Conservation (phyloP, 2,329 filamentous ascomycete species). For the Escovopsis sp. region DNA sequence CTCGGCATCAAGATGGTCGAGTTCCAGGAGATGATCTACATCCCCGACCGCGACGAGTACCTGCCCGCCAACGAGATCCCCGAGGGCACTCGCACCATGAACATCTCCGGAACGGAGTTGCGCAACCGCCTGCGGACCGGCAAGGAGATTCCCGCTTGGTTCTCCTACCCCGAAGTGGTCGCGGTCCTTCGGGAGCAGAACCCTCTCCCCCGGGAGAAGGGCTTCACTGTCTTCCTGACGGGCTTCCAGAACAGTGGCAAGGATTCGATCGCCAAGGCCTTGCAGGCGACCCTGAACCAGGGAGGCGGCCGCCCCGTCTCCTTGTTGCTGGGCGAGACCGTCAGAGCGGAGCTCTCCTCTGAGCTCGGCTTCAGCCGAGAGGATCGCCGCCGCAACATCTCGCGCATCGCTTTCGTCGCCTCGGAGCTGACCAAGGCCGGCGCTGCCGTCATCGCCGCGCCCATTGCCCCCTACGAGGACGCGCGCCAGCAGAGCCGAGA, state of each 20-base stretch:
- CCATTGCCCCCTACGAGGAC: conserved; percentile 83
- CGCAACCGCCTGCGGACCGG: conserved; percentile 81
- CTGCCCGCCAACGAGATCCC: conserved; percentile 81
- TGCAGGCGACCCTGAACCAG: conserved; percentile 96
- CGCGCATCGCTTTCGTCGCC: conserved; percentile 90
- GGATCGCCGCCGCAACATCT: conserved; percentile 90
- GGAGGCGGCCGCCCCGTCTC: conserved; percentile 91
- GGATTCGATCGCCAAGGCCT: conserved; percentile 85
- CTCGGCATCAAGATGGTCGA: conserved; percentile 97
- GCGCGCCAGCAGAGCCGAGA: conserved; percentile 67
- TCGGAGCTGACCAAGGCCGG: conserved; percentile 87
- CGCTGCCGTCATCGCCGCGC: conserved; percentile 87
- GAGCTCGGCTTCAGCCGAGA: conserved; percentile 91
- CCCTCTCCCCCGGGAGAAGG: conserved; percentile 78
- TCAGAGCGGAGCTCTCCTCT: conserved; percentile 80
- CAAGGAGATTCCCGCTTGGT: conserved; percentile 95
- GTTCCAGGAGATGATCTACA: conserved; percentile 99
- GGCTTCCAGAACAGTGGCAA: conserved; percentile 96
- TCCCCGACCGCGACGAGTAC: conserved; percentile 95
- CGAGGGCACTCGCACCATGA: conserved; percentile 68
- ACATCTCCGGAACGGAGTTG: conserved; percentile 83
- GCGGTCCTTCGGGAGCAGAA: conserved; percentile 92
- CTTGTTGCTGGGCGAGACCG: conserved; percentile 87
- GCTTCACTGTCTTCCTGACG: conserved; percentile 96
- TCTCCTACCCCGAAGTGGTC: conserved; percentile 98